Evolutionary conservation across 371 early-diverging fungal genomes (phyloP).

Genomic region (Mucor sp.): DNA sequence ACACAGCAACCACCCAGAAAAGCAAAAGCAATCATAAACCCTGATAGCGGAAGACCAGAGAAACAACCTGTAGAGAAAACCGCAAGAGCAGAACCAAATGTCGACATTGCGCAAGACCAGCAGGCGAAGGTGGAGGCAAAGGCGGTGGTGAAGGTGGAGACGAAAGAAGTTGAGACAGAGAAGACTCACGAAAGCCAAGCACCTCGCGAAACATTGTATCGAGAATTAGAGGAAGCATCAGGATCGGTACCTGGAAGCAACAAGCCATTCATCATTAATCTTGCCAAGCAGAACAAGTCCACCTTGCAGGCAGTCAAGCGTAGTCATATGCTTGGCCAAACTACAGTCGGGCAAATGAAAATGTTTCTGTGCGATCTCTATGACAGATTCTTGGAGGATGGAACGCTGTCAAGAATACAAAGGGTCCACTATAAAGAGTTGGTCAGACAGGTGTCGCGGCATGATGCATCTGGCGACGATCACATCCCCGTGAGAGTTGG

Average conservation of each 20-base stretch:
- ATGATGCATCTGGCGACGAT: background rate
- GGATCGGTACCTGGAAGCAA: no score
- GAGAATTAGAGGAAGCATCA: background rate
- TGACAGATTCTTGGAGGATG: background rate
- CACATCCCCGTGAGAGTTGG: background rate
- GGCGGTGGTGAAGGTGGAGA: background rate
- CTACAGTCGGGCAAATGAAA: background rate
- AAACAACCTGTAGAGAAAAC: background rate
- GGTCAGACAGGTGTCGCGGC: background rate
- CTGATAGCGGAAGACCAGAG: background rate
- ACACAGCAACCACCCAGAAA: background rate
- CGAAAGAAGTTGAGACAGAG: background rate
- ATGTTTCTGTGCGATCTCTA: background rate
- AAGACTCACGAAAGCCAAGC: background rate
- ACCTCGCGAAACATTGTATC: background rate
- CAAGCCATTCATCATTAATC: background rate
- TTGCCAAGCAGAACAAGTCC: background rate
- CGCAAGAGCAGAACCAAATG: background rate
- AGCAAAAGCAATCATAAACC: background rate
- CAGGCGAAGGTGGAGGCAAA: background rate
- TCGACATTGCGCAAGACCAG: background rate
- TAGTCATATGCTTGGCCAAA: background rate
- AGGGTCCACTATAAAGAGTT: background rate
- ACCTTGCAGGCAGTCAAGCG: background rate
- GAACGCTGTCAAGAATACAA: background rate